These are phyloP conservation scores for Eutrema yunnanense DNA, from an alignment of 345 rosid species.

Conservation along the genomic window DNA sequence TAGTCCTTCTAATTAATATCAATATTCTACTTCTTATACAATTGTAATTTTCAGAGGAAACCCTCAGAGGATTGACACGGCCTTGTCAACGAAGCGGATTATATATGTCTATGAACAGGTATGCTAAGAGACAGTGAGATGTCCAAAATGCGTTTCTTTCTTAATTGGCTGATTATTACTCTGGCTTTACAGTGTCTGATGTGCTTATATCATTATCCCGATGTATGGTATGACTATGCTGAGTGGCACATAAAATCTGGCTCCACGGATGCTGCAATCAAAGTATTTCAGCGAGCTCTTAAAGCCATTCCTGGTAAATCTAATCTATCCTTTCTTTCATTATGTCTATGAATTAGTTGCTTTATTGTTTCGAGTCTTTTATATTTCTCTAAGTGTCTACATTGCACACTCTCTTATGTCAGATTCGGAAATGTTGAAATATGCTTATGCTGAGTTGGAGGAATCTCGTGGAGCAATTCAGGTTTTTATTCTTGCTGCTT, in stretches of 20 bases:
- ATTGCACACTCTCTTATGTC: slow-evolving; percentile 18
- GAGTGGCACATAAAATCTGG: slow-evolving; percentile 91
- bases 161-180: slow-evolving; percentile 12
- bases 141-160: slow-evolving; percentile 1
- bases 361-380: background rate
- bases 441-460: slow-evolving; percentile 94
- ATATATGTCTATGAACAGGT: slow-evolving; percentile 94
- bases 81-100: slow-evolving; percentile 71
- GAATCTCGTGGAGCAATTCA: slow-evolving; percentile 85
- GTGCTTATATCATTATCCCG: slow-evolving; percentile 94
- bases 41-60: slow-evolving; percentile 59
- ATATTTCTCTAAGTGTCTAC: background rate
- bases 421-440: slow-evolving; percentile 86
- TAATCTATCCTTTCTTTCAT: background rate
- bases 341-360: slow-evolving; percentile 6
- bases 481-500: slow-evolving; percentile 32
- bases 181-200: slow-evolving; percentile 67
- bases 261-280: slow-evolving; percentile 74
- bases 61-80: slow-evolving; percentile 87
- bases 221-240: slow-evolving; percentile 94
- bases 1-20: background rate
- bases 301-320: slow-evolving; percentile 85
- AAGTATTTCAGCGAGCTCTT: slow-evolving; percentile 92
- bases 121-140: slow-evolving; percentile 12
- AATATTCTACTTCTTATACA: background rate